Base-by-base conservation (phyloP, 1,284 basidiomycete genomes). In the Fomes fomentarius region DNA sequence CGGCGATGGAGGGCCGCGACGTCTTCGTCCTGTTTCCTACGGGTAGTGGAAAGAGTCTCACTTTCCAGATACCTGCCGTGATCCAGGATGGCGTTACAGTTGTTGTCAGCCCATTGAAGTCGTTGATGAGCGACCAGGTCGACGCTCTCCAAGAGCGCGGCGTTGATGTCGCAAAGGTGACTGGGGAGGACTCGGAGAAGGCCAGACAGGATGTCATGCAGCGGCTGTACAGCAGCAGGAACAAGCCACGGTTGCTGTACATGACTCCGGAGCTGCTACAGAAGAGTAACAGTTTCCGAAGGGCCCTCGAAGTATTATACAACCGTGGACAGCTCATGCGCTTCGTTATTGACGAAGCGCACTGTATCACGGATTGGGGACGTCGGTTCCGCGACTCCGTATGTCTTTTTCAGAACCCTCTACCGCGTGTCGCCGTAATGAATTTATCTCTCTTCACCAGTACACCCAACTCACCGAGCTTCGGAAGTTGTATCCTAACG, bases 11-110 rank as follows among this genome's bases (percentile, higher is more conserved):
- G 0, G 94, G 91, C 2, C 81, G 79, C 44, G 96, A 99, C 66
- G 93, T 95, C 12, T 95, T 98, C 63, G 93, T 98, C 17, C 80
- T 99, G 6, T 96, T 98, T 87, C 96, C 97, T 0, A 99, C 96
- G 0, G 96, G 96, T 25, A 96, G 96, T 6, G 96, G 96, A 0
- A 98, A 98, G 74, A 90, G 87, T 64, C 74, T 95, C 38, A 94
- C 91, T 61, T 95, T 85, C 64, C 88, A 91, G 65, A 82, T 98
- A 0, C 96, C 96, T 0, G 96, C 95, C 1, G 79, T 97, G 19
- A 90, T 94, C 66, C 76, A 78, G 33, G 74, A 74, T 1, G 94
- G 93, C 3, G 84, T 97, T 4, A 96, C 95, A 0, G 79, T 99
- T 52, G 96, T 99, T 39, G 79, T 99, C 28, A 93, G 93, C 2